A percentile compares a stretch with the other conserved stretches of the same genome.
Conservation (phyloP, 148 eudicot species). For the Chenopodium quinoa region DNA sequence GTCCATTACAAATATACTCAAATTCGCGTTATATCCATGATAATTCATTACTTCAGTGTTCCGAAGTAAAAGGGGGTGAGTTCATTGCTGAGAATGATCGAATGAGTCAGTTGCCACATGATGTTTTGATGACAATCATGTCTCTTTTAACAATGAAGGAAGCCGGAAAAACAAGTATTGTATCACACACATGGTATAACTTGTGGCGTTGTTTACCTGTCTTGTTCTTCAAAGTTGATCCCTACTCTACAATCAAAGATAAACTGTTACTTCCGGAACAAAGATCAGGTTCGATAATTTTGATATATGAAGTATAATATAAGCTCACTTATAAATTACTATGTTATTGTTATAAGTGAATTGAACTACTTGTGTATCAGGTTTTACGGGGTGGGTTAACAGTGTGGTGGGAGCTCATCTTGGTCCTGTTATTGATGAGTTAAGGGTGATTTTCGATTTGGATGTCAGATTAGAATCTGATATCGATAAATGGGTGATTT, state of each 20-base stretch:
- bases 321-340: too few relatives aligned
- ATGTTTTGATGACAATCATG: not conserved
- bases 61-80: too few relatives aligned
- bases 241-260: not conserved
- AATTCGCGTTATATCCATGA: too few relatives aligned
- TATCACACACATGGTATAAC: not conserved
- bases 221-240: not conserved
- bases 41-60: too few relatives aligned
- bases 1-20: too few relatives aligned
- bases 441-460: not conserved
- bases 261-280: not conserved
- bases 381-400: not conserved
- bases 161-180: not conserved
- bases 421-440: not conserved
- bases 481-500: not conserved
- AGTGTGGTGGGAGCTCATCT: not conserved
- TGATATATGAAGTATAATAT: too few relatives aligned
- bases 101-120: not conserved
- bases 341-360: too few relatives aligned
- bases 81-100: not conserved
- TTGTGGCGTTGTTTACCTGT: constrained; percentile 13
- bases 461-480: not conserved
- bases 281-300: not conserved
- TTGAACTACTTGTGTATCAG: not conserved
- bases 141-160: not conserved